A percentile compares a stretch with the other conserved stretches of the same genome.
These are phyloP conservation scores for Pyrenula aspistea DNA, from an alignment of 495 filamentous ascomycete genomes.

Conservation along the genomic window DNA sequence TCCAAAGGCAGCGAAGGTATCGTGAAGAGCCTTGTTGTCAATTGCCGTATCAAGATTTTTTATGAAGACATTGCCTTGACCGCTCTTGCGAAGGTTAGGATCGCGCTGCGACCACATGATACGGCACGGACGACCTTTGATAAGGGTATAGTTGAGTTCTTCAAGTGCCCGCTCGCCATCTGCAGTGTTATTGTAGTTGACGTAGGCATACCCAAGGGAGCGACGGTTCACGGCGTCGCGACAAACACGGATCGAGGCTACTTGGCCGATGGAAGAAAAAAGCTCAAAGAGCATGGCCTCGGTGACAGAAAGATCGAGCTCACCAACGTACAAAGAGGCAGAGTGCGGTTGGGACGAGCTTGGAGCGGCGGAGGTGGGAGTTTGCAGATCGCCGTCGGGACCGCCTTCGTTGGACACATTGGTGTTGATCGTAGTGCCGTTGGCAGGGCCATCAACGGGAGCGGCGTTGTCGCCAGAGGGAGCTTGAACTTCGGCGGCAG, in stretches of 20 bases:
- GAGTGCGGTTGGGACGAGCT: constrained; percentile 74
- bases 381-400: constrained; percentile 30
- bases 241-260: constrained; percentile 99
- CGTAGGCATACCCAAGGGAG: constrained; percentile 97
- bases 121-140: constrained; percentile 97
- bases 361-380: constrained; percentile 57
- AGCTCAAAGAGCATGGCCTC: constrained; percentile 99
- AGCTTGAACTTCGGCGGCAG: constrained; percentile 30
- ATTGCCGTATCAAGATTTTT: constrained; percentile 98
- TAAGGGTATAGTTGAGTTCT: constrained; percentile 98
- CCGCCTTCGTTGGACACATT: constrained; percentile 29
- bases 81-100: constrained; percentile 96
- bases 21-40: constrained; percentile 99
- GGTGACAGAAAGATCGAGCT: constrained; percentile 93
- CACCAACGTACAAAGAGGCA: constrained; percentile 96
- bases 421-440: constrained; percentile 25
- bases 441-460: constrained; percentile 24
- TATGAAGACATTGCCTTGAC: constrained; percentile 99
- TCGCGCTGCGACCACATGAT: constrained; percentile 99
- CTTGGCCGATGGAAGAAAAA: constrained; percentile 97
- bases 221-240: constrained; percentile 97
- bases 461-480: constrained; percentile 23
- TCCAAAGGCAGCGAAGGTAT: constrained; percentile 97
- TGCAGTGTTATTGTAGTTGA: constrained; percentile 96
- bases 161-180: constrained; percentile 98